Evolutionary conservation across 164 flowering plant genomes (phyloP), one percentile per base, ranked within the genome.

Genomic region (Echeveria elegans): DNA sequence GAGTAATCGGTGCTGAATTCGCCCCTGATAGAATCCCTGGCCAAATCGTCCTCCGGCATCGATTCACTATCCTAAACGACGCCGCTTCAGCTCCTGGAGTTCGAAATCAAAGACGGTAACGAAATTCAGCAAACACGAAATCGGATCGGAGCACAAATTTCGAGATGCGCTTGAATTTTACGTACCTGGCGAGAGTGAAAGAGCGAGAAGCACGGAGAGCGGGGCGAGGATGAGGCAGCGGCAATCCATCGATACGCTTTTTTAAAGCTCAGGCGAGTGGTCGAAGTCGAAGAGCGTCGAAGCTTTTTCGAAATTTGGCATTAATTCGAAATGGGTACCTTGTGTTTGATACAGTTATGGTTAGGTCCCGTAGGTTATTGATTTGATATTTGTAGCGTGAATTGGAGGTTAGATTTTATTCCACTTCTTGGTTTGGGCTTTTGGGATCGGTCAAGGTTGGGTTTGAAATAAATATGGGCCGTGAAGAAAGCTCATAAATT

Each of bases 21-120:
- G 88, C 81, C 68, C 91, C 88, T 40, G 91, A 82, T 2, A 86
- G 79, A 1, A 82, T 37, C 14, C 85, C 88, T 1, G 91, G 91
- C 87, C 87, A 86, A 28, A 86, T 60, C 4, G 87, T 79, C 71
- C 30, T 71, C 23, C 80, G 81, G 73, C 91, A 86, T 71, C 67
- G 69, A 75, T 86, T 86, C 5, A 80, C 74, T 32, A 85, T 62
- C 72, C 71, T 81, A 76, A 86, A 86, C 5, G 78, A 64, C 24
- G 78, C 67, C 2, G 83, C 64, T 3, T 66, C 47, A 1, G 68
- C 76, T 36, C 41, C 82, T 76, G 72, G 7, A 28, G 32, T 16
- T 11, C 47, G 16, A 14, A 16, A 43, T 28, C 32, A 28, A 56
- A 53, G n/a, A n/a, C n/a, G n/a, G n/a, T n/a, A n/a, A n/a, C n/a